Conservation (phyloP, 208 protist species). For the Naegleria gruberi region DNA sequence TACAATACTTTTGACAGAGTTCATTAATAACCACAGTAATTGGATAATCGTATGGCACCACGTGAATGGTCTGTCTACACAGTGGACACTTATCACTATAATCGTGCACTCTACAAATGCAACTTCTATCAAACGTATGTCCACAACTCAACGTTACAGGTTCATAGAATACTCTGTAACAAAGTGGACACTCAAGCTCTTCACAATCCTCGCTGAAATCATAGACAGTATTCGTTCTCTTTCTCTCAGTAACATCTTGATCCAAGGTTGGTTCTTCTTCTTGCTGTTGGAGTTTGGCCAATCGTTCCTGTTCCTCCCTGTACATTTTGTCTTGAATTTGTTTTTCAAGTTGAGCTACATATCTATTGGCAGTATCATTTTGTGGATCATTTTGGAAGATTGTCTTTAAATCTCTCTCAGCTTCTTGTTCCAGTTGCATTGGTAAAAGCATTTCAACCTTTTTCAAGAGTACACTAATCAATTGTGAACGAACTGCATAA, state of each 20-base stretch:
- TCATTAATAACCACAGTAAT: not conserved
- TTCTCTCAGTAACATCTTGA: not conserved
- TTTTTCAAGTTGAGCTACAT: not conserved
- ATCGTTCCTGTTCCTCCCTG: not conserved
- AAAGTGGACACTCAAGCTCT: conserved; percentile 6
- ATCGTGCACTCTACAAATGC: not conserved
- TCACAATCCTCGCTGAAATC: not conserved
- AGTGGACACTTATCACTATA: conserved; percentile 20
- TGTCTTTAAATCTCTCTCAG: not conserved
- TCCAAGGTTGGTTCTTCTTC: not conserved
- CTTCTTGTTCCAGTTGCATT: not conserved
- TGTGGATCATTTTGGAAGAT: not conserved
- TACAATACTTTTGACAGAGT: not conserved
- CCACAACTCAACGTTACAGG: conserved; percentile 6
- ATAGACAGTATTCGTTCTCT: not conserved
- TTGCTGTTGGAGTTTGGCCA: not conserved
- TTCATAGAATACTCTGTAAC: conserved; percentile 13
- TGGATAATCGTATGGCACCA: not conserved
- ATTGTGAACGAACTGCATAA: not conserved
- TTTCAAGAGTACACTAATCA: not conserved
- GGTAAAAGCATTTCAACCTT: not conserved
- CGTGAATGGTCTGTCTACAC: not conserved
- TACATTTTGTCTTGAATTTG: not conserved
- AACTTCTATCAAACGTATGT: conserved; percentile 11
- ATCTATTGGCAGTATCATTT: not conserved